A percentile compares a stretch with the other conserved stretches of the same genome.
Evolutionary conservation across 768 basidiomycete species (phyloP).

Genomic region (Mycena polygramma): DNA sequence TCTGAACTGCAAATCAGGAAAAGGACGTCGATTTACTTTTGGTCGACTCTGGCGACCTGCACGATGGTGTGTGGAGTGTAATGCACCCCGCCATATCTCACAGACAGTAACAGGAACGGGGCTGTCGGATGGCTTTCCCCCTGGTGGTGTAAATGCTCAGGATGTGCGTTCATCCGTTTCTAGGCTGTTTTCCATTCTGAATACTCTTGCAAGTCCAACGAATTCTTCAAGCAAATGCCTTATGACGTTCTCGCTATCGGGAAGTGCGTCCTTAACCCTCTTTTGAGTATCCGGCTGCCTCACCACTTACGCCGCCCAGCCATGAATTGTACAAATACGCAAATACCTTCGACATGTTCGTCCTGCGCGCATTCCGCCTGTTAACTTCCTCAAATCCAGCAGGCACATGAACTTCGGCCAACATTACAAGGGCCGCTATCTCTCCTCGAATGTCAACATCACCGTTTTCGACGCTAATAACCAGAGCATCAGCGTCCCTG

Average conservation of each 20-base stretch:
- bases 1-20: neutral
- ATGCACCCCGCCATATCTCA: neutral
- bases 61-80: conserved; percentile 63
- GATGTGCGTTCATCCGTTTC: conserved; percentile 59
- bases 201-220: conserved; percentile 67
- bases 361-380: neutral
- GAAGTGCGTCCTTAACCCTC: conserved; percentile 64
- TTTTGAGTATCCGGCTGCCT: neutral
- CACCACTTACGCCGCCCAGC: conserved; percentile 47
- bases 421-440: conserved; percentile 76
- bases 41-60: conserved; percentile 84
- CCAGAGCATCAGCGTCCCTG: conserved; percentile 51
- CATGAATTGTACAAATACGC: conserved; percentile 87
- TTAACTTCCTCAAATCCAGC: conserved; percentile 7
- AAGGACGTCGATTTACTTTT: conserved; percentile 85
- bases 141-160: conserved; percentile 79
- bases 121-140: conserved; percentile 79
- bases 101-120: conserved; percentile 69
- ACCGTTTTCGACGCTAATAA: conserved; percentile 66
- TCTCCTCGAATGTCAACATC: conserved; percentile 91
- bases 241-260: conserved; percentile 90
- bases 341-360: conserved; percentile 75
- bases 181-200: neutral
- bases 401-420: conserved; percentile 78
- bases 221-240: conserved; percentile 78